Percentiles rank a stretch among this genome's conserved stretches.
Evolutionary conservation across 1,284 basidiomycete genomes (phyloP).

Genomic region (Cutaneotrichosporon sp.): DNA sequence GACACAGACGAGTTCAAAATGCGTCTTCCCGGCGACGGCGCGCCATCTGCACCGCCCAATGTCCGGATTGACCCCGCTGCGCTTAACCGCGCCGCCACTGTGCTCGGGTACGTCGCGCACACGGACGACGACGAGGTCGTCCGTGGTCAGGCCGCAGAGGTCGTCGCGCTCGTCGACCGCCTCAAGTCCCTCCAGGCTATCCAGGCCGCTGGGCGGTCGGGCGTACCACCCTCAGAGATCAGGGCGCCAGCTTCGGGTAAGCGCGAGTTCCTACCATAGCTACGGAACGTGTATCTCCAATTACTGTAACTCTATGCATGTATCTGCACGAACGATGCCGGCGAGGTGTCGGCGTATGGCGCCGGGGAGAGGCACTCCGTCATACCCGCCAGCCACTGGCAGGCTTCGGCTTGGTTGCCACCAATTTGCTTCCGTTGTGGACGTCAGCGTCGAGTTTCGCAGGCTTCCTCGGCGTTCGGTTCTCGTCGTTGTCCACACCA

Average conservation of each 20-base stretch:
- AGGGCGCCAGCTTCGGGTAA: too few species aligned
- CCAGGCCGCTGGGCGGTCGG: neutral
- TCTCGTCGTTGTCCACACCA: neutral
- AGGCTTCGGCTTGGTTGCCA: too few species aligned
- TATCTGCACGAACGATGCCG: too few species aligned
- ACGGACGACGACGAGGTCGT: constrained; percentile 70
- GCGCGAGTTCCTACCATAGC: constrained; percentile 1
- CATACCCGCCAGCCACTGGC: too few species aligned
- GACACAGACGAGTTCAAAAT: constrained; percentile 9
- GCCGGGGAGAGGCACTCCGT: too few species aligned
- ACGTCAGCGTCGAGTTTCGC: constrained; percentile 10
- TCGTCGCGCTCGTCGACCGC: constrained; percentile 31
- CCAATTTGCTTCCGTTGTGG: constrained; percentile 8
- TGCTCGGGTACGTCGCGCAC: constrained; percentile 63
- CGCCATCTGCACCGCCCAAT: constrained; percentile 31
- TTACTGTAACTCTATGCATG: too few species aligned
- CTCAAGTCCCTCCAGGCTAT: constrained; percentile 1
- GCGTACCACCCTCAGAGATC: neutral
- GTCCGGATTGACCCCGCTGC: constrained; percentile 18
- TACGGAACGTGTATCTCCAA: too few species aligned
- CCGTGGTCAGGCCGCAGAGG: constrained; percentile 72
- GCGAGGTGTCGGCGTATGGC: too few species aligned
- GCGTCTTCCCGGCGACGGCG: constrained; percentile 15
- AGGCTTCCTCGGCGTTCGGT: neutral
- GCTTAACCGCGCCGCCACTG: constrained; percentile 57